Evolutionary conservation across 2,329 filamentous ascomycete species (phyloP), one percentile per base, ranked within the genome.

Genomic region (Orbilia ellipsospora): DNA sequence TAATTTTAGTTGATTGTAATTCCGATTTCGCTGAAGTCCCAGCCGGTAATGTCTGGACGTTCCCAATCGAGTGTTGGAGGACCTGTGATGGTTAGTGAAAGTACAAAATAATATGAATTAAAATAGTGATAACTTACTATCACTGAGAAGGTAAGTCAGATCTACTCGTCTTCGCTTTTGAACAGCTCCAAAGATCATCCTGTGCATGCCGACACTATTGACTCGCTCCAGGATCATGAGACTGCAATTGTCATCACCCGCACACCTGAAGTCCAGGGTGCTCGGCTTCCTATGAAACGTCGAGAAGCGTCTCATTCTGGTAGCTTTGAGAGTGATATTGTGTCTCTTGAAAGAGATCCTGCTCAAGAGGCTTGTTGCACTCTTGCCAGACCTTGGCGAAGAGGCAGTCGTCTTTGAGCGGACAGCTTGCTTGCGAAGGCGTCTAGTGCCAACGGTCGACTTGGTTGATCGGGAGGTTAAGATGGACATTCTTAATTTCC

Each of bases 11-110:
- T 75, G 64, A 75, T 75, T 15, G 54, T 69, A 28, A 75, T 69
- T 44, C 72, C 72, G 50, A 75, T 75, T 28, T 75, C 72, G 64
- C 72, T 75, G 60, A 75, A 75, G 28, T 75, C 72, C 72, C 72
- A 75, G 20, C 72, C 72, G 16, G 57, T 26, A 28, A 75, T 61
- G 61, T 75, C 54, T 26, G 73, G 73, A 15, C 40, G 56, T 10
- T 60, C 45, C 73, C 73, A 77, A 20, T 45, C 44, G 28, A 77
- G 62, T 18, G 56, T 77, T 66, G 73, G 73, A 20, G 73, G 51
- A 23, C 60, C 73, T 77, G 26, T 18, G 7, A 20, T 10, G 54
- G 50, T 70, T 44, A 65, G 15, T 13, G 8, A n/a, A 50, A 36
- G 20, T 51, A 2, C 16, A 28, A 52, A 15, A 15, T 57, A 16